These are phyloP conservation scores for Claviceps purpurea DNA, from an alignment of 2,329 filamentous ascomycete species.

Conservation along the genomic window DNA sequence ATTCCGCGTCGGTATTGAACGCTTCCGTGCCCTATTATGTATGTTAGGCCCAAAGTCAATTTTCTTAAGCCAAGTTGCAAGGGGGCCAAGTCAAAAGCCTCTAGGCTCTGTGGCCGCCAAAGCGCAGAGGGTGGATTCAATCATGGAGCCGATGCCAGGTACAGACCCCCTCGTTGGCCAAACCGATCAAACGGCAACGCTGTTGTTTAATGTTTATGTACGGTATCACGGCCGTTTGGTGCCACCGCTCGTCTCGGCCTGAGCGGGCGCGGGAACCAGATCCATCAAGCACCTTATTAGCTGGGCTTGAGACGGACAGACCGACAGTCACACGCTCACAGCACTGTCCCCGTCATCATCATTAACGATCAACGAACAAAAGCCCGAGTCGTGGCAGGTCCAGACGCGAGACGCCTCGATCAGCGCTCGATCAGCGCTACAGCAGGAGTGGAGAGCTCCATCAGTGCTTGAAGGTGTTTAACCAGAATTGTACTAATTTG, in stretches of 20 bases:
- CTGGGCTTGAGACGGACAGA: neutral
- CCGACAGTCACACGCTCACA: neutral
- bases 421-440: neutral
- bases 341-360: too few relatives aligned
- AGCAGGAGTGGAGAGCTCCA: neutral
- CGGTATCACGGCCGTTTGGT: neutral
- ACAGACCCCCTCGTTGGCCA: neutral
- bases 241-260: neutral
- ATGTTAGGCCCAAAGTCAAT: slow-evolving; percentile 1
- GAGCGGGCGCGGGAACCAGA: neutral
- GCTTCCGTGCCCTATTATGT: neutral
- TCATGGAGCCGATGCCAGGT: neutral
- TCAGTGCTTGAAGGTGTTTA: neutral
- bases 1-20: neutral
- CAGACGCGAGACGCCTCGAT: neutral
- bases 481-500: neutral
- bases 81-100: neutral
- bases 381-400: neutral
- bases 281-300: neutral
- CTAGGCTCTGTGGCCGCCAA: neutral
- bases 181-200: neutral
- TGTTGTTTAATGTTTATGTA: neutral
- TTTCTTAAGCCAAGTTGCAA: neutral
- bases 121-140: neutral
- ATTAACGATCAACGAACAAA: neutral